Conservation (phyloP, 2,329 filamentous ascomycete species). For the Stagonosporopsis cucurbitacearum region DNA sequence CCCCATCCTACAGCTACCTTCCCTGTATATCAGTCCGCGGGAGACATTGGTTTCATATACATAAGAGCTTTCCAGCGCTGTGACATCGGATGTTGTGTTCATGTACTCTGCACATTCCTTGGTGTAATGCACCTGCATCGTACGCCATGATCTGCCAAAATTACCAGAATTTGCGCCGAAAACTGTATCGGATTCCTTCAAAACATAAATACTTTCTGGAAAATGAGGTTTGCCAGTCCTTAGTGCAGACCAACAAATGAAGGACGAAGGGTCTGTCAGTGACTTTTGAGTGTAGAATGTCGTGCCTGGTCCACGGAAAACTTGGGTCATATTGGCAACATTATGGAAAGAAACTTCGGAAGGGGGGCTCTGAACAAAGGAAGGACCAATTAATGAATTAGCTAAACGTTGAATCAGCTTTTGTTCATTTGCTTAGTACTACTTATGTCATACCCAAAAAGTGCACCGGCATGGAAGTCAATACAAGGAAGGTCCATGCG, state of each 20-base stretch:
- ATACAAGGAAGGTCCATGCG: conserved; percentile 37
- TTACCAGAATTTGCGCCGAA: background rate
- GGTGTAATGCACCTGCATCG: conserved; percentile 26
- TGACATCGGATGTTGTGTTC: conserved; percentile 17
- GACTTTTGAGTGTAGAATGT: background rate
- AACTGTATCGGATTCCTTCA: background rate
- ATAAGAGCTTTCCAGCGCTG: conserved; percentile 8
- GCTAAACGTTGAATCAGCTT: conserved; percentile 6
- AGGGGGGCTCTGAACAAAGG: conserved; percentile 25
- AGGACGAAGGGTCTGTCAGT: background rate
- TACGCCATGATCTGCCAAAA: conserved; percentile 18
- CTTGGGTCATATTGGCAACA: conserved; percentile 1
- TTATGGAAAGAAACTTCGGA: conserved; percentile 20
- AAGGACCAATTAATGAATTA: conserved; percentile 39
- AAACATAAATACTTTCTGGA: conserved; percentile 1
- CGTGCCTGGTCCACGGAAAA: background rate
- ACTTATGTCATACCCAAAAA: conserved; percentile 29
- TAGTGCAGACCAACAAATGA: conserved; percentile 34
- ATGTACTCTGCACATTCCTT: conserved; percentile 23
- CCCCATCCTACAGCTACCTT: conserved; percentile 25
- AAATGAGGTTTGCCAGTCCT: conserved; percentile 30
- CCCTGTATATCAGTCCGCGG: conserved; percentile 4
- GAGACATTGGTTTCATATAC: background rate
- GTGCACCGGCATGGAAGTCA: conserved; percentile 35
- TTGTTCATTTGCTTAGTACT: background rate